A percentile compares a stretch with the other conserved stretches of the same genome.
These are phyloP conservation scores for Osmanthus fragrans DNA, from an alignment of 257 asterid genomes.

Conservation along the genomic window DNA sequence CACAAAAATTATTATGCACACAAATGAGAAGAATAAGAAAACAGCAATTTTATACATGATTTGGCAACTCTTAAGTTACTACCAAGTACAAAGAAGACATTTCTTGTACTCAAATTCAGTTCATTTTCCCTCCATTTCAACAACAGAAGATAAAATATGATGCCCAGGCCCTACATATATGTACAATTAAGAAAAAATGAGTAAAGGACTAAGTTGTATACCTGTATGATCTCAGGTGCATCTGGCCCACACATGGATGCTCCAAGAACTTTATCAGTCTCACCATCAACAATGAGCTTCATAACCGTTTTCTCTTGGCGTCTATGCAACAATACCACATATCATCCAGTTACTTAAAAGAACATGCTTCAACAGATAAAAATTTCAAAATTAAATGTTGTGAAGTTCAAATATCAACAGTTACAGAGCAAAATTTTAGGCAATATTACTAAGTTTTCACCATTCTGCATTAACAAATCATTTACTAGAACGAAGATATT, in stretches of 20 bases:
- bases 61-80: not conserved
- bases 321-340: constrained; percentile 35
- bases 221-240: constrained; percentile 99
- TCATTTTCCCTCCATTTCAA: not conserved
- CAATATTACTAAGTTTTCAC: not conserved
- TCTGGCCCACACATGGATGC: constrained; percentile 99
- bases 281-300: constrained; percentile 89
- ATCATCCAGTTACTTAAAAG: constrained; percentile 12
- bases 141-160: not conserved
- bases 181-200: not conserved
- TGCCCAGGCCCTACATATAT: not conserved
- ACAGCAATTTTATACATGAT: not conserved
- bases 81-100: not conserved
- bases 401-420: not conserved
- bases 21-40: too few relatives aligned
- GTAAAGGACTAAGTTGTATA: constrained; percentile 4
- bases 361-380: not conserved
- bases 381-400: too few relatives aligned
- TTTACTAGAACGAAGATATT: not conserved
- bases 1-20: too few relatives aligned
- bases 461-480: not conserved
- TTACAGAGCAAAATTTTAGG: not conserved
- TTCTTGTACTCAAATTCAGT: not conserved
- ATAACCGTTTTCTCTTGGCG: constrained; percentile 89
- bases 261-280: constrained; percentile 92